Evolutionary conservation across 1,139 yeast genomes (phyloP).

Genomic region (Candida smagusa): DNA sequence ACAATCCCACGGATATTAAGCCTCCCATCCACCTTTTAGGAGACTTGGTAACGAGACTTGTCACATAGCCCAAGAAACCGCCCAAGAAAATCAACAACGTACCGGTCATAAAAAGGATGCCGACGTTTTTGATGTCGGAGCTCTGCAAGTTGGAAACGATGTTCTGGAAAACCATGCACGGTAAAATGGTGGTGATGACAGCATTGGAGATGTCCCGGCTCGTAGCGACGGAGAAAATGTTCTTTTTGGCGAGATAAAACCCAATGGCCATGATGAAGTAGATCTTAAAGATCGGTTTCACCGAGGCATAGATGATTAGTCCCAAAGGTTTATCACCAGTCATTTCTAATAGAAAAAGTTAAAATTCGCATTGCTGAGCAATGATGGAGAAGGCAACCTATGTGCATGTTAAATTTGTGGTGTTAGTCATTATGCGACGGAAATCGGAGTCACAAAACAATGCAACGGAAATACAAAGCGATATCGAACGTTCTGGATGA

Average conservation of each 20-base stretch:
- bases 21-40: slow-evolving; percentile 86
- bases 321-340: slow-evolving; percentile 32
- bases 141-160: slow-evolving; percentile 69
- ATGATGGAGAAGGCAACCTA: too few relatives aligned
- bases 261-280: slow-evolving; percentile 75
- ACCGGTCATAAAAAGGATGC: slow-evolving; percentile 63
- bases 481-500: too few relatives aligned
- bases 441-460: too few relatives aligned
- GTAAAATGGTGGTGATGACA: slow-evolving; percentile 69
- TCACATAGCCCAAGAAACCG: slow-evolving; percentile 30
- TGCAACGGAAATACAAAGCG: too few relatives aligned
- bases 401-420: too few relatives aligned
- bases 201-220: slow-evolving; percentile 70
- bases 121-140: slow-evolving; percentile 69
- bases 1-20: slow-evolving; percentile 58
- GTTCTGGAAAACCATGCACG: slow-evolving; percentile 76
- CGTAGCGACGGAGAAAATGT: slow-evolving; percentile 70
- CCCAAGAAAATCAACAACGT: slow-evolving; percentile 42
- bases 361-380: too few relatives aligned
- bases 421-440: too few relatives aligned
- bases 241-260: slow-evolving; percentile 58
- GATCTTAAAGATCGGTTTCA: slow-evolving; percentile 85
- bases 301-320: slow-evolving; percentile 70
- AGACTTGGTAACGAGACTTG: slow-evolving; percentile 36
- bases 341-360: not conserved